phyloP scores from a whole-genome alignment of 441 rosid genomes.

The Omphalea diandra region DNA sequence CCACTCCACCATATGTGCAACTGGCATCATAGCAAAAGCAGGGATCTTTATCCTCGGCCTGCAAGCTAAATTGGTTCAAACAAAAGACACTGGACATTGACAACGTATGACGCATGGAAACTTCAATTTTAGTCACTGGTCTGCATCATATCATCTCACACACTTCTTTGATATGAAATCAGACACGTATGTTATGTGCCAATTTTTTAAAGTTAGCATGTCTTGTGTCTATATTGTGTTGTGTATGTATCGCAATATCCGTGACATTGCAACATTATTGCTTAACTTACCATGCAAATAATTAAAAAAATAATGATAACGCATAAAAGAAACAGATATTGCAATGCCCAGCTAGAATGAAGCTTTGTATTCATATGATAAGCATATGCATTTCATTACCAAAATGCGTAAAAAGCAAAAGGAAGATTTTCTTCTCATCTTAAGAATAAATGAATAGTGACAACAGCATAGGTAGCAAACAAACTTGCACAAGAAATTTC shows the following conservation, averaged over 20 bases:
- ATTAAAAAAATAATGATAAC: neutral
- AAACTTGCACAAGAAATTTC: neutral
- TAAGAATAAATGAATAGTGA: neutral
- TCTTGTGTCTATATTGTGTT: too few relatives aligned
- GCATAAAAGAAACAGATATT: neutral
- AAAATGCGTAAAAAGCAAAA: neutral
- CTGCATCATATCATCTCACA: too few relatives aligned
- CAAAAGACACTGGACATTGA: constrained; percentile 15
- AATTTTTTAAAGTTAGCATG: too few relatives aligned
- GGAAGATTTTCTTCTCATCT: neutral
- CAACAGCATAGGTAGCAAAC: neutral
- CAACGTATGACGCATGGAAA: constrained; percentile 5
- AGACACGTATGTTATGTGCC: too few relatives aligned
- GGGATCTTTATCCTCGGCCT: constrained; percentile 93
- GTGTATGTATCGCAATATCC: too few relatives aligned
- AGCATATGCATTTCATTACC: neutral
- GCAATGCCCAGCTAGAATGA: neutral
- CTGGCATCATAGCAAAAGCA: constrained; percentile 72
- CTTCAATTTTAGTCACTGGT: too few relatives aligned
- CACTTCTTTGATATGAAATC: too few relatives aligned
- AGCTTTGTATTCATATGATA: neutral
- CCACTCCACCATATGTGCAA: constrained; percentile 74
- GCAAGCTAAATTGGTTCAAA: constrained; percentile 38
- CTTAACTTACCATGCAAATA: neutral
- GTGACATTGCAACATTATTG: neutral